Base-by-base conservation (phyloP, 2,329 filamentous ascomycete species). In the Colletotrichum salicis region DNA sequence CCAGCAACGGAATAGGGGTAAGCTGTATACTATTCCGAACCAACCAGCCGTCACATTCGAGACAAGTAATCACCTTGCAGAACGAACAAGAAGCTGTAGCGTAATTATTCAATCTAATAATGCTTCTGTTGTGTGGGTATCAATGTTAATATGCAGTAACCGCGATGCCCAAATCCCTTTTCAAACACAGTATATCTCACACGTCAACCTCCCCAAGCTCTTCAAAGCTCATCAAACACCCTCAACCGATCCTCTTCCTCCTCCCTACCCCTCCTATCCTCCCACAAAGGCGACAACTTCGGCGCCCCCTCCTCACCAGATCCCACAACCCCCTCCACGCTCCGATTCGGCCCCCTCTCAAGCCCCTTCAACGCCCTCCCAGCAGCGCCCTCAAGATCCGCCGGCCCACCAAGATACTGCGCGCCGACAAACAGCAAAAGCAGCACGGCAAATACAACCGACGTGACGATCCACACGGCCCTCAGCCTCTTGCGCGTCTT, bases 401-500 rank as follows among this genome's bases (percentile, higher is more conserved):
- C 68, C 55, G 19, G 33, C 60, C 45, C 54, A 51, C 37, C 64
- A 45, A 8, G 73, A 64, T 83, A 82, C 70, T 82, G 80, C 5
- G 78, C 78, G 6, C 80, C 78, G 7, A 82, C 73, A 41, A 86
- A 79, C 29, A 88, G 75, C 8, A 89, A 79, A 3, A 87, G 72
- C 22, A 89, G 71, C 2, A 88, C 75, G 45, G 92, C 83, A 5
- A 83, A 78, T 41, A 87, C 71, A 10, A 84, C 78, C 27, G 83
- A 87, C 71, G 87, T 87, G 73, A 90, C 84, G 51, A 89, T 85
- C 90, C 91, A 94, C 58, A 92, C 82, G 24, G 88, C 85, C 74
- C 88, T 89, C 73, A 94, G 82, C 61, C 91, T 86, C 78, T 84
- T 86, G 72, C 90, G 84, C n/a, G 90, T 93, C 76, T 85, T 89